A percentile compares a stretch with the other conserved stretches of the same genome.
phyloP scores from a whole-genome alignment of 2,329 filamentous ascomycete genomes.

The Lomentospora prolificans region DNA sequence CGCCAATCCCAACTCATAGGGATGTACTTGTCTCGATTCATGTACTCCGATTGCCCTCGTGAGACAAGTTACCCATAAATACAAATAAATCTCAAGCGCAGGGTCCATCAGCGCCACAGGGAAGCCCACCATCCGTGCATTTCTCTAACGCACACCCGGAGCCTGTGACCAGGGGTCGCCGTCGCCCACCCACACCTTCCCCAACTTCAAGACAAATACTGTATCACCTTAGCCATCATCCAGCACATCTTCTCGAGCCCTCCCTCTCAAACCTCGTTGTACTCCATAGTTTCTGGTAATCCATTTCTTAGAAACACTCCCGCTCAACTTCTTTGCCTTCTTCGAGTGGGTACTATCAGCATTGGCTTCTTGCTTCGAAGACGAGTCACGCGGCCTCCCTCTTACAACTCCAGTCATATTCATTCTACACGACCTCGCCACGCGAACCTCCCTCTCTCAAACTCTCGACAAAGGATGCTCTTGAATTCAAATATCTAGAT shows the following conservation, averaged over 20 bases:
- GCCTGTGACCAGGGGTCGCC: constrained; percentile 7
- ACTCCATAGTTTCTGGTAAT: too few relatives aligned
- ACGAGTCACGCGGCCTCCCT: not conserved
- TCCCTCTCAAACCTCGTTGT: not conserved
- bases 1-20: too few relatives aligned
- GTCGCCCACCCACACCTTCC: not conserved
- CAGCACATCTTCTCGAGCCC: not conserved
- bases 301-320: not conserved
- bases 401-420: too few relatives aligned
- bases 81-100: too few relatives aligned
- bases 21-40: too few relatives aligned
- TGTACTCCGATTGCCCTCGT: too few relatives aligned
- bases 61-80: too few relatives aligned
- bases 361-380: not conserved
- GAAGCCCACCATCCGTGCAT: constrained; percentile 1
- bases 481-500: too few relatives aligned
- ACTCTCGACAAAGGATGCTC: too few relatives aligned
- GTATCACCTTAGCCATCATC: not conserved
- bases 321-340: not conserved
- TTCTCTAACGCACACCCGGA: not conserved
- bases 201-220: constrained; percentile 4
- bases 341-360: not conserved
- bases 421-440: too few relatives aligned
- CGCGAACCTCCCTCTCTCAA: too few relatives aligned
- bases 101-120: not conserved